Percentiles rank a stretch among this genome's conserved stretches.
Conservation (phyloP, 2,329 filamentous ascomycete genomes). For the Epichloe sibirici region DNA sequence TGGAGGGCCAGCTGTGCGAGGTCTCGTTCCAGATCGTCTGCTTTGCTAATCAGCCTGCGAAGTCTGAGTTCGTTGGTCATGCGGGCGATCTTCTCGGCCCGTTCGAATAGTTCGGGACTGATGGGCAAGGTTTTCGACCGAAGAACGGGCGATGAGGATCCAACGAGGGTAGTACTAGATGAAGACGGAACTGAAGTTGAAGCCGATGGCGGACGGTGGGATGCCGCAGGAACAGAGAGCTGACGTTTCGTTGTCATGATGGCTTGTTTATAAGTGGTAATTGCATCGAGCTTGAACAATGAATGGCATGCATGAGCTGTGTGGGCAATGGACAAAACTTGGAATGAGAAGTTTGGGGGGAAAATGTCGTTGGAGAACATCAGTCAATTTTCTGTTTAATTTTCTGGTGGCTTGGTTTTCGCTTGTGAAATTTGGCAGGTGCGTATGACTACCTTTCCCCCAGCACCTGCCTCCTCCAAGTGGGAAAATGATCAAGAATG, state of each 20-base stretch:
- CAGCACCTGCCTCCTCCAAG: background rate
- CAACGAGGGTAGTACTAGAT: background rate
- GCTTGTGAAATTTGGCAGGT: constrained; percentile 1
- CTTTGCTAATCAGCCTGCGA: constrained; percentile 16
- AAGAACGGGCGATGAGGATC: background rate
- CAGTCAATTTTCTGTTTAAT: background rate
- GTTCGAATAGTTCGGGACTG: constrained; percentile 9
- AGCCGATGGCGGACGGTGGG: background rate
- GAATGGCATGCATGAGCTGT: too few relatives aligned
- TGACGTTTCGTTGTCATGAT: constrained; percentile 4
- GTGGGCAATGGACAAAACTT: too few relatives aligned
- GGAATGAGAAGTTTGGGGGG: too few relatives aligned
- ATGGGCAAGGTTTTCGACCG: background rate
- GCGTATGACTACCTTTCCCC: background rate
- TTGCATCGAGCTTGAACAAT: background rate
- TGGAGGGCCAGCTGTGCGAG: constrained; percentile 14
- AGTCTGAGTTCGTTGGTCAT: constrained; percentile 27
- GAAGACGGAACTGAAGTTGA: background rate
- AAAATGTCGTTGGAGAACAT: too few relatives aligned
- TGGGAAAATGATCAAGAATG: background rate
- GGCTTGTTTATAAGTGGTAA: background rate
- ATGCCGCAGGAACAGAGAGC: constrained; percentile 4
- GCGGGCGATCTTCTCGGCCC: constrained; percentile 22
- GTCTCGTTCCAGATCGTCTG: constrained; percentile 18
- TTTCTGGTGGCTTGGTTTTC: background rate